Conservation (phyloP, 352 stramenopile species). For the Globisporangium heterothallicum region DNA sequence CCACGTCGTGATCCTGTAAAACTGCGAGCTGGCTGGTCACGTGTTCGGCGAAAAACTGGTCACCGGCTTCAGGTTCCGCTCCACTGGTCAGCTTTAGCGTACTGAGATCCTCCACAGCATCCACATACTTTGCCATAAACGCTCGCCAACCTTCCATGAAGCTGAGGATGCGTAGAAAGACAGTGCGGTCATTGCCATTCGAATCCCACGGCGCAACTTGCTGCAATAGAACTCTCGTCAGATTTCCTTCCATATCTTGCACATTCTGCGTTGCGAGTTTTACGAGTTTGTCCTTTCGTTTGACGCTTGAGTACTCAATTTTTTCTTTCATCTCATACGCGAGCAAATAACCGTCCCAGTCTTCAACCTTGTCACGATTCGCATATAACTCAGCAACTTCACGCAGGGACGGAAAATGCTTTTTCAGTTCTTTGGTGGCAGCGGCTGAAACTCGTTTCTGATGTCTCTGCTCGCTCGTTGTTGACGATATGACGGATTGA, state of each 20-base stretch:
- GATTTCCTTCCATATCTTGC: slow-evolving; percentile 22
- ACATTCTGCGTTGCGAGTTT: slow-evolving; percentile 44
- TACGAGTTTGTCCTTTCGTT: slow-evolving; percentile 51
- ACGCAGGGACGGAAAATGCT: slow-evolving; percentile 26
- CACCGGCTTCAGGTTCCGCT: slow-evolving; percentile 30
- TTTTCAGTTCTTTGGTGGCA: slow-evolving; percentile 54
- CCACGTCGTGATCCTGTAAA: slow-evolving; percentile 8
- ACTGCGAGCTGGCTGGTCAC: slow-evolving; percentile 14
- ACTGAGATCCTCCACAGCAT: slow-evolving; percentile 28
- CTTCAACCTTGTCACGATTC: slow-evolving; percentile 2
- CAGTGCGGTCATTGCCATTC: not conserved
- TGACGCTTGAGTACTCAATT: slow-evolving; percentile 29
- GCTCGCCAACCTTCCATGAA: slow-evolving; percentile 38
- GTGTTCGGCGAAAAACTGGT: slow-evolving; percentile 34
- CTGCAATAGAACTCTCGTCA: slow-evolving; percentile 16
- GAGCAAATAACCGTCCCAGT: slow-evolving; percentile 40
- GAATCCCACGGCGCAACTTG: slow-evolving; percentile 17
- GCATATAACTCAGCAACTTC: slow-evolving; percentile 21
- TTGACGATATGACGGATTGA: slow-evolving; percentile 25
- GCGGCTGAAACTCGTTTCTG: slow-evolving; percentile 33
- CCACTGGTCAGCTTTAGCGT: slow-evolving; percentile 37
- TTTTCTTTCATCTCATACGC: slow-evolving; percentile 30
- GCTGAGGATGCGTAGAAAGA: slow-evolving; percentile 27
- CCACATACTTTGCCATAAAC: slow-evolving; percentile 39
- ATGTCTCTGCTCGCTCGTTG: slow-evolving; percentile 17